Conservation (phyloP, 208 protist genomes). For the Acanthamoeba culbertsoni region DNA sequence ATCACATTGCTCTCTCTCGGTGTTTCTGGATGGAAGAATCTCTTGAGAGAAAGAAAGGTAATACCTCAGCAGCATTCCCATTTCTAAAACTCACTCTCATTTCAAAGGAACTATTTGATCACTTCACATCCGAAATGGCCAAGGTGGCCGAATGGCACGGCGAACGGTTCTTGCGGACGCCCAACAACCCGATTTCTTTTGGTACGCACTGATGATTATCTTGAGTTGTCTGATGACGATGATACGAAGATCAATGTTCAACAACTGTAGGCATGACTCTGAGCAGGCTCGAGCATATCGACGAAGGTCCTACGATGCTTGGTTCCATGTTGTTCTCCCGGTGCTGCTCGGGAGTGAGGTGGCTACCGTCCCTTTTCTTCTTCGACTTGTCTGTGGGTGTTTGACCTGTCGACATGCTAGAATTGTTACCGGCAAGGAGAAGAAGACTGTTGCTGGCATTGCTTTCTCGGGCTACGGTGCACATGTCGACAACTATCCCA, state of each 20-base stretch:
- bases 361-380: not conserved
- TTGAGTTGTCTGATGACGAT: not conserved
- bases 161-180: slow-evolving; percentile 76
- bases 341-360: slow-evolving; percentile 46
- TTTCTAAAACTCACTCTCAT: not conserved
- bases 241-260: not conserved
- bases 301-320: slow-evolving; percentile 19
- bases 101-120: slow-evolving; percentile 53
- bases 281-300: not conserved
- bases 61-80: not conserved
- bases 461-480: slow-evolving; percentile 26
- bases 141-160: slow-evolving; percentile 69
- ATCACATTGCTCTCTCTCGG: slow-evolving; percentile 95
- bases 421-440: not conserved
- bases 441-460: slow-evolving; percentile 33
- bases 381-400: not conserved
- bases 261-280: not conserved
- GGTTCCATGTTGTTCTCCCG: slow-evolving; percentile 59
- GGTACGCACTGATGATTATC: not conserved
- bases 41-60: slow-evolving; percentile 87
- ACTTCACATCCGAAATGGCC: slow-evolving; percentile 64
- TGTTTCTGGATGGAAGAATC: slow-evolving; percentile 79
- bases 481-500: slow-evolving; percentile 38
- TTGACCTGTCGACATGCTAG: not conserved
- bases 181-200: slow-evolving; percentile 77